phyloP scores from a whole-genome alignment of 2,329 filamentous ascomycete species.

The Trichophaea hybrida region DNA sequence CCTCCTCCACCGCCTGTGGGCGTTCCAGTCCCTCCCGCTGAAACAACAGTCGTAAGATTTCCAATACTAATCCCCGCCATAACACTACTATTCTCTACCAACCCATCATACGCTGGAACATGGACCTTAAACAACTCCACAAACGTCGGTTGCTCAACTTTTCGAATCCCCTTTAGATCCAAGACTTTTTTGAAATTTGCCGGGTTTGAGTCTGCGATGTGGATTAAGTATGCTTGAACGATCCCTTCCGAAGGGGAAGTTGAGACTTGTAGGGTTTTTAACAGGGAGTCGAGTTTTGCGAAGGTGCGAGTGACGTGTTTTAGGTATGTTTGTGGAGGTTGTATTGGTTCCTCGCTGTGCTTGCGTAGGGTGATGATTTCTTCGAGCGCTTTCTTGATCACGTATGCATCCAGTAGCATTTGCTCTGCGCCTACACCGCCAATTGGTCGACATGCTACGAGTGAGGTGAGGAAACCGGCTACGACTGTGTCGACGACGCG shows the following conservation, averaged over 20 bases:
- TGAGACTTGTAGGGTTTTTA: constrained; percentile 93
- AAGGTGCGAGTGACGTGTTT: constrained; percentile 77
- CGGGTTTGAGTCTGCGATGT: constrained; percentile 86
- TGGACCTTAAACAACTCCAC: constrained; percentile 63
- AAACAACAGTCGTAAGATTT: constrained; percentile 18
- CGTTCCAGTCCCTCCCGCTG: not conserved
- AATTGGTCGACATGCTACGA: constrained; percentile 79
- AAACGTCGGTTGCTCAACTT: constrained; percentile 65
- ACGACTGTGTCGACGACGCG: constrained; percentile 84
- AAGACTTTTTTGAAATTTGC: constrained; percentile 92
- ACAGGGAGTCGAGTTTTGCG: constrained; percentile 73
- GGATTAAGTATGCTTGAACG: constrained; percentile 93
- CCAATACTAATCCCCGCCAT: constrained; percentile 24
- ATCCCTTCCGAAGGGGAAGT: constrained; percentile 82
- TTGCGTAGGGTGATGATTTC: constrained; percentile 50
- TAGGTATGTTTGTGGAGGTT: constrained; percentile 46
- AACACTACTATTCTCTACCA: constrained; percentile 21
- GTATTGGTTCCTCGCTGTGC: constrained; percentile 24
- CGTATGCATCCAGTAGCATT: constrained; percentile 93
- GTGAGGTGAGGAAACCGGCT: constrained; percentile 59
- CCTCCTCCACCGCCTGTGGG: constrained; percentile 28
- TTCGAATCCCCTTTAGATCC: constrained; percentile 83
- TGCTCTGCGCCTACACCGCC: constrained; percentile 90
- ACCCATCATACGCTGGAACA: constrained; percentile 21
- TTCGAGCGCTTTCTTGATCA: constrained; percentile 64